Evolutionary conservation across 768 basidiomycete genomes (phyloP), one percentile per base, ranked within the genome.

Genomic region (Auriculariales sp.): DNA sequence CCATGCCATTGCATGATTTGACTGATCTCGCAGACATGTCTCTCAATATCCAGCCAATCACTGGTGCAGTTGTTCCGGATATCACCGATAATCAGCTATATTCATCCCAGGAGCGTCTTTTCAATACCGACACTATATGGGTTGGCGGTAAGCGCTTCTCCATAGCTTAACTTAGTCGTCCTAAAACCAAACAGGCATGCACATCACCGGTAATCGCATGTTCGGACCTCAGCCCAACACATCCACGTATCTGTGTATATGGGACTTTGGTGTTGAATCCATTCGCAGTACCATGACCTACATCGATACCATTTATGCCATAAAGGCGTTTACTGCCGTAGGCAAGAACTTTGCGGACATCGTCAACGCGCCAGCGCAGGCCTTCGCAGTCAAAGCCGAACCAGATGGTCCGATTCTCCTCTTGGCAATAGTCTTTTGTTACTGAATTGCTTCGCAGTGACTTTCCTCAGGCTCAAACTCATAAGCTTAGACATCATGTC

Each of bases 191-290:
- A n/a, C n/a, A 85, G 88, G 84, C 10, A 62, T 93, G 55, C 76
- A 87, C 53, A 76, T 98, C 45, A 77, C 78, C 12, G 82, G 87
- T 1, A 77, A 95, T 59, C 78, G 93, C 24, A 67, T 98, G 10
- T 94, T 95, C 59, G 94, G 94, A 6, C 87, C 88, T 11, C 78
- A 80, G 51, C 94, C 94, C 5, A 74, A 77, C 3, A 86, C 85
- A 0, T 66, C 84, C 2, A 81, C 90, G 1, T 98, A 98, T 58
- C 68, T 94, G 4, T 97, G 93, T 60, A 74, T 95, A 12, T 98
- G 94, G 94, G 90, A 94, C n/a, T n/a, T n/a, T n/a, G n/a, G n/a
- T n/a, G n/a, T n/a, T n/a, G n/a, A 58, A 75, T 93, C 39, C 66
- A 66, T 30, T 91, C 15, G 89, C 89, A 4, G 60, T 29, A 59